These are phyloP conservation scores for Cymbopogon citratus DNA, from an alignment of 176 grass and related monocot species.

Conservation along the genomic window DNA sequence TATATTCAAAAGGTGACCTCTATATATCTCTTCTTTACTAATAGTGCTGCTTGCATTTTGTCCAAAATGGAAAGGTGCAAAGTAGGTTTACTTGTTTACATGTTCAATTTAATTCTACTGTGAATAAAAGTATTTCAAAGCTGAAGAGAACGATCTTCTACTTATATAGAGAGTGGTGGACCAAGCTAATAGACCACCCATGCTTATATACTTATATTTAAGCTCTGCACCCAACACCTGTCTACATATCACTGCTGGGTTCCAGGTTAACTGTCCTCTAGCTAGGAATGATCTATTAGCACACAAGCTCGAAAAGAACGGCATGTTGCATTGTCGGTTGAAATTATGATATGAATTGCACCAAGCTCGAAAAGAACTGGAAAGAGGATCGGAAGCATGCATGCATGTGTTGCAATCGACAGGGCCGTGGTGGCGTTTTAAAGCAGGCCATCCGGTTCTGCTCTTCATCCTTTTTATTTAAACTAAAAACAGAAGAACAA, in stretches of 20 bases:
- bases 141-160: neutral
- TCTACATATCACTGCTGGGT: neutral
- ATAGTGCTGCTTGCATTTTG: neutral
- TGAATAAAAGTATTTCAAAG: neutral
- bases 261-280: neutral
- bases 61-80: neutral
- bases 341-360: neutral
- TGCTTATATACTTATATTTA: neutral
- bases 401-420: neutral
- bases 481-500: no score
- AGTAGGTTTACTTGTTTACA: neutral
- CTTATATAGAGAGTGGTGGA: neutral
- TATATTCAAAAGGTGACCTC: no score
- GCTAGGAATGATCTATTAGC: neutral
- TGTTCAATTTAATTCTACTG: neutral
- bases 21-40: neutral
- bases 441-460: neutral
- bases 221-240: neutral
- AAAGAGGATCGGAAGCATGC: neutral
- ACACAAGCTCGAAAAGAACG: no score
- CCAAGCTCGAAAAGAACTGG: neutral
- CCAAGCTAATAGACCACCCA: neutral
- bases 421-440: neutral
- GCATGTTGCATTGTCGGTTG: neutral
- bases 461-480: no score